Base-by-base conservation (phyloP, 2,329 filamentous ascomycete species). In the Aspergillus amoenus region DNA sequence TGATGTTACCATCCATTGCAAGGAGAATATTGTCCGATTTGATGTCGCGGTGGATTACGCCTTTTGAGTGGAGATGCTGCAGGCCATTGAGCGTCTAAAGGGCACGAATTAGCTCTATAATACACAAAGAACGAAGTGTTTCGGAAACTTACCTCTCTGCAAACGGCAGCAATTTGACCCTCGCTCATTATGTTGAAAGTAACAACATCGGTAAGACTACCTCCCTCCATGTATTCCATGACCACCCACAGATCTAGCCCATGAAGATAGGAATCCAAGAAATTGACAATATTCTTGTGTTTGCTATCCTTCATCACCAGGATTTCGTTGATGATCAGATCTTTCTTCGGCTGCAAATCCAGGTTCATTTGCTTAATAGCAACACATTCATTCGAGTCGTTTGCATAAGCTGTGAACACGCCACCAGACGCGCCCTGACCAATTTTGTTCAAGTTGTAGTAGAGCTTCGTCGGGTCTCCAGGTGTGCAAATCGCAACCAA, bases 291-390 rank as follows among this genome's bases (percentile, higher is more conserved):
- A 73, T 97, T 97, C 68, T 92, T 93, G 73, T 99, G 94, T 57
- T 91, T 94, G 81, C 93, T 97, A 69, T 97, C 94, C 79, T 95
- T 96, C 94, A 99, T 99, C 57, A 99, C 94, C 57, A 99, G 78
- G 65, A 99, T 99, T 73, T 99, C 94, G 74, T 99, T 99, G 77
- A 99, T 97, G 69, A 99, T 99, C 48, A 97, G 81, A 68, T 99
- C 94, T 76, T 99, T 99, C 84, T 97, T 97, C 2, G 94, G 94
- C 70, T 99, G 94, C 76, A 97, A 90, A 74, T 97, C 94, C 55
- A 99, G 79, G 65, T 97, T 97, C 94, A 99, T 99, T 80, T 99
- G 94, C 80, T 99, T 99, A 77, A 99, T 97, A 42, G 94, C 94
- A 39, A 99, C 94, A 65, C 95, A 87, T 61, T 89, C 87, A 76